Evolutionary conservation across 768 basidiomycete genomes (phyloP).

Genomic region (Termitomyces heimii): DNA sequence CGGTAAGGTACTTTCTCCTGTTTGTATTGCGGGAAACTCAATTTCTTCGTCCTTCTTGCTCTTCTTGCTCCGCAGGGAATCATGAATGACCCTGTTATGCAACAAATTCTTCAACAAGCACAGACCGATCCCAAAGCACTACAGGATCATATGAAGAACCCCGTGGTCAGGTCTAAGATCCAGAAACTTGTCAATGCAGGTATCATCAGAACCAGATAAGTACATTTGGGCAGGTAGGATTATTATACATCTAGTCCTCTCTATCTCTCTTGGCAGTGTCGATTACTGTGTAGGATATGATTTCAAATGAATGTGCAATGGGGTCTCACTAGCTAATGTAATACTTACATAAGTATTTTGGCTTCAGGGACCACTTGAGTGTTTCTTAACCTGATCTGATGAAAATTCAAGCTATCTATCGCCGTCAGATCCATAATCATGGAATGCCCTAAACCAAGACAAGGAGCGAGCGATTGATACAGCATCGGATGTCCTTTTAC

Average conservation of each 20-base stretch:
- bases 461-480: background rate
- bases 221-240: background rate
- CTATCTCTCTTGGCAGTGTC: background rate
- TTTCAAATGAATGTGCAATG: background rate
- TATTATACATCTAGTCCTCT: background rate
- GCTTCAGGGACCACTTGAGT: background rate
- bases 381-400: background rate
- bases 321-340: background rate
- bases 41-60: background rate
- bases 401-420: background rate
- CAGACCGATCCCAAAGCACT: conserved; percentile 85
- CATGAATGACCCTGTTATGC: conserved; percentile 91
- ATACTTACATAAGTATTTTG: background rate
- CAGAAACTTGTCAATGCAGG: conserved; percentile 89
- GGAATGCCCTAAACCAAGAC: background rate
- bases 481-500: conserved; percentile 18
- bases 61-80: conserved; percentile 44
- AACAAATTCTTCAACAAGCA: conserved; percentile 91
- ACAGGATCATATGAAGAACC: conserved; percentile 96
- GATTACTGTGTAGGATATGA: conserved; percentile 9
- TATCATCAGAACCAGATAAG: conserved; percentile 82
- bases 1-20: conserved; percentile 43
- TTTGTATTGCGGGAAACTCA: background rate
- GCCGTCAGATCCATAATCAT: background rate
- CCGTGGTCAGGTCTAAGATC: conserved; percentile 73